Evolutionary conservation across 2,329 filamentous ascomycete species (phyloP), one percentile per base, ranked within the genome.

Genomic region (Colletotrichum brevisporum): DNA sequence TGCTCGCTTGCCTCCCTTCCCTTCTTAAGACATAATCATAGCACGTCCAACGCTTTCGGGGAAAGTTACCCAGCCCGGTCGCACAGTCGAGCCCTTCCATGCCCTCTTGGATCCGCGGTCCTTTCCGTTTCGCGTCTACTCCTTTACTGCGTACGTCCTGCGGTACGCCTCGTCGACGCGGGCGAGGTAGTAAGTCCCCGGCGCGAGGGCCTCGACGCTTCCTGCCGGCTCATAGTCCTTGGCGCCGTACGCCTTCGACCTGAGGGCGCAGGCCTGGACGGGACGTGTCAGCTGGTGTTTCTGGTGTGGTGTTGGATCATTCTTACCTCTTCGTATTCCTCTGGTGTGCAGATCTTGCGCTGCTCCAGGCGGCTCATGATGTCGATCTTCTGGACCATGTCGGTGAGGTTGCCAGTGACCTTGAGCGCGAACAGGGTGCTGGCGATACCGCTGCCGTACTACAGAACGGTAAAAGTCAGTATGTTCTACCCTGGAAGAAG

Each of bases 351-450:
- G 9, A 53, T 59, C 48, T 65, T 59, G 47, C 62, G 62, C 48
- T 65, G 26, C 10, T 27, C 36, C 21, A 65, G 36, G 6, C 54
- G 62, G 5, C 53, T 31, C 62, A 59, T 65, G 24, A 65, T 8
- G 9, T 64, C 54, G 52, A 64, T 59, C 62, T 59, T 65, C 18
- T 65, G 54, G 2, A 64, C 53, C 53, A 64, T 48, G 4, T 64
- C 21, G 31, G 21, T 51, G 5, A 65, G 62, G 31, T 65, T 54
- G 21, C 54, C 62, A 5, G 62, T 65, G 26, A 65, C 55, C 36
- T 60, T 65, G n/a, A 65, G 45, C 47, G 54, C 62, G 15, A 53
- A 65, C 6, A 65, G 48, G 16, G 62, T 65, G 45, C 62, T 65
- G 36, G 62, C 62, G 4, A 65, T 60, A 26, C 54, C 62, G 24